These are phyloP conservation scores for Blastobotrys americana DNA, from an alignment of 805 yeast species.

Conservation along the genomic window DNA sequence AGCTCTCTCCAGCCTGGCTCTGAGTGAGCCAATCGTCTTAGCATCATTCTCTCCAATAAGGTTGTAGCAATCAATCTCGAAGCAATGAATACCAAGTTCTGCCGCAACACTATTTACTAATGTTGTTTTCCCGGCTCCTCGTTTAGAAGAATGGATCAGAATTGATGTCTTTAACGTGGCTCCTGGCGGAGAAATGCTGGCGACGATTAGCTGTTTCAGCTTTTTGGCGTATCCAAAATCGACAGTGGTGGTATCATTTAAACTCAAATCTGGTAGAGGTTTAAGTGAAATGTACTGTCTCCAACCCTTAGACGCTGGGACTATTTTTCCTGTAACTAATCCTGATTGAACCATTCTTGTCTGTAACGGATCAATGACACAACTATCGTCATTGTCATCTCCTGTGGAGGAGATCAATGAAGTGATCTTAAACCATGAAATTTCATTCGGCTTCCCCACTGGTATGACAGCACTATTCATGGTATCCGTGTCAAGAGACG, in stretches of 20 bases:
- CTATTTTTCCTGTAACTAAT: slow-evolving; percentile 33
- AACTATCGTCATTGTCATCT: slow-evolving; percentile 24
- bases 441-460: slow-evolving; percentile 54
- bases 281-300: slow-evolving; percentile 32
- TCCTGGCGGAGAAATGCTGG: slow-evolving; percentile 31
- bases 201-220: slow-evolving; percentile 46
- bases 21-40: slow-evolving; percentile 69
- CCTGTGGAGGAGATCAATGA: slow-evolving; percentile 33
- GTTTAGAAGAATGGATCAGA: slow-evolving; percentile 56
- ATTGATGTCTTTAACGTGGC: slow-evolving; percentile 51
- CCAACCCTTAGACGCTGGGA: slow-evolving; percentile 36
- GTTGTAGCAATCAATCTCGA: slow-evolving; percentile 65
- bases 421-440: slow-evolving; percentile 80
- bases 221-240: slow-evolving; percentile 44
- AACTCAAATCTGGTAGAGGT: slow-evolving; percentile 31
- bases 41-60: slow-evolving; percentile 63
- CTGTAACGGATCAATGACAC: slow-evolving; percentile 54
- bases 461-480: slow-evolving; percentile 48
- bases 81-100: slow-evolving; percentile 56
- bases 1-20: slow-evolving; percentile 67
- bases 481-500: no score
- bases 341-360: slow-evolving; percentile 71
- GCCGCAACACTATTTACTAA: slow-evolving; percentile 48
- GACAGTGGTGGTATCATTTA: slow-evolving; percentile 37
- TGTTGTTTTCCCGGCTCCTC: slow-evolving; percentile 75